Evolutionary conservation across 2,329 filamentous ascomycete genomes (phyloP), one percentile per base, ranked within the genome.

Genomic region (Trichoderma koningiopsis): DNA sequence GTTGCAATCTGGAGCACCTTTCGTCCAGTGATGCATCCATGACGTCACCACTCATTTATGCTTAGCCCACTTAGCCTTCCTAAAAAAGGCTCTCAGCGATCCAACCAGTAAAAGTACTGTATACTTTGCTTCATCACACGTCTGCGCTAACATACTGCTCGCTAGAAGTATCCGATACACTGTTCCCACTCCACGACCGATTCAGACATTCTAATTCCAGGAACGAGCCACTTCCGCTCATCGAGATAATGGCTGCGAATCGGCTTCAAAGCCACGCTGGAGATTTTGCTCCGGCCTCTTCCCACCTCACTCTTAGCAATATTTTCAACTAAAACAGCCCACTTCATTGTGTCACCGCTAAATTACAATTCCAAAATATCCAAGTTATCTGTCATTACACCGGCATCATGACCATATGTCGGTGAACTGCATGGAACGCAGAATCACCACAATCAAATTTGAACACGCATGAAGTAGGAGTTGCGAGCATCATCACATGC

Each of bases 161-260:
- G 5, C 5, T 5, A 49, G 2, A 55, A 19, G 55, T 57, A 35
- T 19, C 19, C 6, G 6, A 22, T 57, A 57, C 55, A 22, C 1
- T 3, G 19, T 19, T 22, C 6, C 27, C 19, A 7, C 29, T 43
- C 29, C 29, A 16, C 29, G 4, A 19, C 11, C 14, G 60, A 63
- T 55, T 55, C 47, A 13, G 31, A 31, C 35, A 24, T 14, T 52
- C 27, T 33, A 24, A 24, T 65, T 63, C 37, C 67, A 69, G 67
- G 60, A 65, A 69, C 67, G 35, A 29, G 67, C 52, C 67, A 24
- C 53, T 13, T 31, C 53, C 61, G 69, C 29, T 22, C 69, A 71
- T 71, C 70, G 70, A 67, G 57, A 37, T 37, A 43, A 47, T 24
- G 37, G 70, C 68, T 62, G 56, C 19, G n/a, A 59, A 72, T 72